These are phyloP conservation scores for Cyclospora cayetanensis DNA, from an alignment of 169 alveolate genomes.

Conservation along the genomic window DNA sequence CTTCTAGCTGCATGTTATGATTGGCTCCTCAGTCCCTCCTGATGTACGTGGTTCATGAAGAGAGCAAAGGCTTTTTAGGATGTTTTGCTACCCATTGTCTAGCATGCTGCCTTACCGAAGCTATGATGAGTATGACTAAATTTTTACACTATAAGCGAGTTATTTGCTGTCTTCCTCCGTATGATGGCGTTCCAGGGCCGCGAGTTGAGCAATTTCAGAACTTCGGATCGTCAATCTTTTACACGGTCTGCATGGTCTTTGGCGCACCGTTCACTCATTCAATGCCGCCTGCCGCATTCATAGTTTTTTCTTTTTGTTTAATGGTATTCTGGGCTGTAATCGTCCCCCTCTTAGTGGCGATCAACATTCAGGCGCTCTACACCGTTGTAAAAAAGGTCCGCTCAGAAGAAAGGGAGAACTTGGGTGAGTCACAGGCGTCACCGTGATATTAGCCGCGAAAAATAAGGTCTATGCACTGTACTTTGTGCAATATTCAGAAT, in stretches of 20 bases:
- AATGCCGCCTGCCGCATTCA: constrained; percentile 62
- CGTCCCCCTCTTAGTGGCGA: constrained; percentile 52
- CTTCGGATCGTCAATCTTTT: constrained; percentile 34
- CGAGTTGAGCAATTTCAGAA: constrained; percentile 42
- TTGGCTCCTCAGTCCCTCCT: not conserved
- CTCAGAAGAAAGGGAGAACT: constrained; percentile 24
- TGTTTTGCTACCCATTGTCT: too few species aligned
- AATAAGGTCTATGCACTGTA: too few species aligned
- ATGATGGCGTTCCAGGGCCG: constrained; percentile 26
- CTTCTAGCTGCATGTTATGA: too few species aligned
- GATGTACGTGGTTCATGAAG: not conserved
- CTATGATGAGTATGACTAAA: too few species aligned
- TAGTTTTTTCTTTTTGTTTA: constrained; percentile 14
- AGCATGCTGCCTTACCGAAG: too few species aligned
- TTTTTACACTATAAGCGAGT: too few species aligned
- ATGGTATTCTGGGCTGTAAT: constrained; percentile 47
- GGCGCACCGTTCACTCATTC: constrained; percentile 55
- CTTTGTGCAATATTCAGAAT: too few species aligned
- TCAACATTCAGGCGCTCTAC: constrained; percentile 49
- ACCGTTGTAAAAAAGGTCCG: constrained; percentile 28
- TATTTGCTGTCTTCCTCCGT: not conserved
- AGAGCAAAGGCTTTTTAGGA: not conserved
- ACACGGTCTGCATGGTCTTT: constrained; percentile 42
- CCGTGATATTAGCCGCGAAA: too few species aligned
- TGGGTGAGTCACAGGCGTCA: too few species aligned